phyloP scores from a whole-genome alignment of 805 yeast genomes.

The Jamesozyma rosinii region DNA sequence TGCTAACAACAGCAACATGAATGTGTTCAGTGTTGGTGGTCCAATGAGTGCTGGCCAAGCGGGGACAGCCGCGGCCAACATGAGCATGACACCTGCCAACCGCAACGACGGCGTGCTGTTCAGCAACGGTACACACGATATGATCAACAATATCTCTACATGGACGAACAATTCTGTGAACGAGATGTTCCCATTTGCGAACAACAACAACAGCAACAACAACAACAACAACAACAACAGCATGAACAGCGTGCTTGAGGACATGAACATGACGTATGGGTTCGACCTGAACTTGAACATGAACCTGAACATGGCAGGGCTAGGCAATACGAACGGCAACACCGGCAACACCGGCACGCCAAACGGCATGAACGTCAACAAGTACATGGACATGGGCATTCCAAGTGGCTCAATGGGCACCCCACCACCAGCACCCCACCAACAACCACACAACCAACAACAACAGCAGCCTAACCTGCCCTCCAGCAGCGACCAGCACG shows the following conservation, averaged over 20 bases:
- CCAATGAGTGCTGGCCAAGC: not conserved
- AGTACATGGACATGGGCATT: not conserved
- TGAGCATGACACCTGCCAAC: not conserved
- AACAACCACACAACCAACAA: not conserved
- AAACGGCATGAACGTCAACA: not conserved
- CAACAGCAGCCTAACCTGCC: conserved; percentile 7
- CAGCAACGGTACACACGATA: conserved; percentile 41
- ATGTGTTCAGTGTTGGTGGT: not conserved
- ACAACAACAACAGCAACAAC: conserved; percentile 13
- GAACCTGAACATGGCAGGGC: not conserved
- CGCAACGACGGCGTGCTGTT: conserved; percentile 16
- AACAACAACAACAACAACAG: conserved; percentile 3
- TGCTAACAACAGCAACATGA: not conserved
- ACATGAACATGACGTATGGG: not conserved
- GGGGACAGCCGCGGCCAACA: not conserved
- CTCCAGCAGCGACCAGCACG: conserved; percentile 9
- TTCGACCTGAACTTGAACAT: not conserved
- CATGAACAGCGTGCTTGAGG: conserved; percentile 2
- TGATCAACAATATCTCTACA: conserved; percentile 52
- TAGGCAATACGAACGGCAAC: not conserved
- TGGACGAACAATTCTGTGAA: conserved; percentile 37
- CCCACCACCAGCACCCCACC: not conserved
- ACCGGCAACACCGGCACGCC: not conserved
- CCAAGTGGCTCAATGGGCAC: too few relatives aligned
- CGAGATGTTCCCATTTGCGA: conserved; percentile 7